Evolutionary conservation across 1,284 basidiomycete genomes (phyloP), one percentile per base, ranked within the genome.

Genomic region (Moesziomyces sp.): DNA sequence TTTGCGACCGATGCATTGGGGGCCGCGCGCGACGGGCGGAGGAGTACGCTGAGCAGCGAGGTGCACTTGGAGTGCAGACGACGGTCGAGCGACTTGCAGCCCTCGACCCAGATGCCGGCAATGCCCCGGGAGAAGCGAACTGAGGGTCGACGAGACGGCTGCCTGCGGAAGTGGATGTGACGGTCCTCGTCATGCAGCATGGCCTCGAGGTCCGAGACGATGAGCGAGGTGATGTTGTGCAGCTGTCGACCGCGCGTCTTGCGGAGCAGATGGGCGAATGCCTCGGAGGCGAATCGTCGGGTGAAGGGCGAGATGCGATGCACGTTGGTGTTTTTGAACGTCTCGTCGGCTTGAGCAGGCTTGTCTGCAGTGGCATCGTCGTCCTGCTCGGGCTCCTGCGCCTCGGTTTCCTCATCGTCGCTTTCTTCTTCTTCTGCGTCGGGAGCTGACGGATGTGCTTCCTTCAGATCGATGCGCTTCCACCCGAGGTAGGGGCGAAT

Each of bases 271-370:
- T 83, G 79, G 1, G 82, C 80, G 26, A 84, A 74, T 0, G 82
- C 82, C 56, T 84, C 82, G 0, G 80, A 72, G 4, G 79, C 80
- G 46, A 84, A 84, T 26, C 82, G 77, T 16, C 79, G 66, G 10
- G 77, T 79, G 46, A 82, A 80, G 14, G 76, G 53, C 26, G 77
- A 70, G 52, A 76, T 65, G 42, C 70, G 71, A 21, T 56, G 61
- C 9, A 58, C 11, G 18, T 71, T 59, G 56, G 62, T 65, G 50
- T 70, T 76, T 52, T 58, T 52, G 23, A 58, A 58, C 24, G 52
- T 42, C 23, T 50, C 44, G 28, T 40, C 52, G 30, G 30, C 42
- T 40, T n/a, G 23, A 13, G 14, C 23, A 19, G 14, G 4, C 46
- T n/a, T 34, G 7, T 30, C 23, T 16, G 49, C n/a, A 23, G n/a